Conservation (phyloP, 371 early-diverging fungal genomes). For the Rhizopus sp. region DNA sequence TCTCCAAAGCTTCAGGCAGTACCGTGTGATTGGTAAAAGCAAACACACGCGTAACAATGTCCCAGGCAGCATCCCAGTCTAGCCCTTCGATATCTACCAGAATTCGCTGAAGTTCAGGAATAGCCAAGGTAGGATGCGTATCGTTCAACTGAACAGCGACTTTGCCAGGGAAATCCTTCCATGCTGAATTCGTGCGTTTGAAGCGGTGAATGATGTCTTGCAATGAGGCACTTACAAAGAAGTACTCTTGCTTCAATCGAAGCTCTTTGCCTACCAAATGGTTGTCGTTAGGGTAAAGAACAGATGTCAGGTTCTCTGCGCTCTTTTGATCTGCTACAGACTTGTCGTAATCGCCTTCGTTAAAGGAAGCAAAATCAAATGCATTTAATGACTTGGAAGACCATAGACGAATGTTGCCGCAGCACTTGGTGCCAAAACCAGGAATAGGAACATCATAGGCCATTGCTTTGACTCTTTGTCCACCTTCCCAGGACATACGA, state of each 20-base stretch:
- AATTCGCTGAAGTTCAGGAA: conserved; percentile 89
- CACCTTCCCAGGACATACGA: conserved; percentile 81
- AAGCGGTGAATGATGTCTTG: conserved; percentile 88
- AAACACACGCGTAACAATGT: conserved; percentile 83
- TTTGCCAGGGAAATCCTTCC: conserved; percentile 86
- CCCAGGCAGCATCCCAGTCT: conserved; percentile 93
- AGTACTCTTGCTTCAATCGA: conserved; percentile 93
- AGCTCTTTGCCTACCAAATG: conserved; percentile 91
- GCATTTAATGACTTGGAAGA: conserved; percentile 77
- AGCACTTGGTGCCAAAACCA: conserved; percentile 82
- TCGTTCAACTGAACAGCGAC: conserved; percentile 94
- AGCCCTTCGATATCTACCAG: conserved; percentile 87
- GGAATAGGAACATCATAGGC: conserved; percentile 95
- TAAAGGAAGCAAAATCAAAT: conserved; percentile 85
- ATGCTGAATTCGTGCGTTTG: conserved; percentile 78
- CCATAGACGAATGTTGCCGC: conserved; percentile 95
- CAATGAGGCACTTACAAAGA: conserved; percentile 88
- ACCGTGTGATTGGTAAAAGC: conserved; percentile 98
- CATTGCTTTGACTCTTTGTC: conserved; percentile 82
- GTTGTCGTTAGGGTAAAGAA: conserved; percentile 94
- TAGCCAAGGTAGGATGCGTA: conserved; percentile 81
- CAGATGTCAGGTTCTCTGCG: conserved; percentile 92
- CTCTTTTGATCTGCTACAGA: conserved; percentile 84
- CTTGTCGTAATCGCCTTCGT: conserved; percentile 88
- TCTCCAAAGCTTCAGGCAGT: conserved; percentile 94